These are phyloP conservation scores for Amaranthus cruentus DNA, from an alignment of 148 eudicot species.

Conservation along the genomic window DNA sequence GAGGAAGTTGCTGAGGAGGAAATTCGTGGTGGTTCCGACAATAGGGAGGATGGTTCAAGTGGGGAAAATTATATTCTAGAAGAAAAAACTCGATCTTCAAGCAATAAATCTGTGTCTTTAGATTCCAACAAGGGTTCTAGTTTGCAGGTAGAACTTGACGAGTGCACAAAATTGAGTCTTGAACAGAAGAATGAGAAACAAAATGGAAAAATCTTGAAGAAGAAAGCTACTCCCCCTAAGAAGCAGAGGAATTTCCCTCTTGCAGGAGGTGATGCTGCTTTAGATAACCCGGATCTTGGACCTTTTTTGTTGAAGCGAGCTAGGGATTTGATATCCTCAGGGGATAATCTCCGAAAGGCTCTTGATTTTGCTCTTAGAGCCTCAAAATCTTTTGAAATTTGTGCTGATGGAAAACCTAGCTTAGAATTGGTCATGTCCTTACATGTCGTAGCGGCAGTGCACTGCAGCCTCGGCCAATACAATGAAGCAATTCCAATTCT, in stretches of 20 bases:
- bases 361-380: constrained; percentile 80
- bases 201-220: constrained; percentile 39
- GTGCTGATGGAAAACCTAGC: constrained; percentile 69
- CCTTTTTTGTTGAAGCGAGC: constrained; percentile 97
- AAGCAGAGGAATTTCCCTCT: constrained; percentile 38
- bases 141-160: constrained; percentile 40
- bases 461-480: constrained; percentile 72
- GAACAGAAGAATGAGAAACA: constrained; percentile 39
- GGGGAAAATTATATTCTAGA: constrained; percentile 26
- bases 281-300: constrained; percentile 87
- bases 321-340: constrained; percentile 76
- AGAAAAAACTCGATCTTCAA: constrained; percentile 32
- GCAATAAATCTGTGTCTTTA: constrained; percentile 31
- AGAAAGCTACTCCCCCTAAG: constrained; percentile 38
- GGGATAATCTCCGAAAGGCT: constrained; percentile 82
- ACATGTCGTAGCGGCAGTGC: constrained; percentile 84
- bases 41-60: constrained; percentile 33
- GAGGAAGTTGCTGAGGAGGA: constrained; percentile 62
- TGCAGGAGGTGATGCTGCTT: constrained; percentile 41
- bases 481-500: constrained; percentile 75
- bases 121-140: constrained; percentile 45
- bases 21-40: constrained; percentile 35
- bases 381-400: constrained; percentile 78
- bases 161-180: constrained; percentile 33
- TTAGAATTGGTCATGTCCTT: constrained; percentile 87